Percentiles rank a stretch among this genome's conserved stretches.
Evolutionary conservation across 345 rosid species (phyloP).

Genomic region (Iberis pinnata): DNA sequence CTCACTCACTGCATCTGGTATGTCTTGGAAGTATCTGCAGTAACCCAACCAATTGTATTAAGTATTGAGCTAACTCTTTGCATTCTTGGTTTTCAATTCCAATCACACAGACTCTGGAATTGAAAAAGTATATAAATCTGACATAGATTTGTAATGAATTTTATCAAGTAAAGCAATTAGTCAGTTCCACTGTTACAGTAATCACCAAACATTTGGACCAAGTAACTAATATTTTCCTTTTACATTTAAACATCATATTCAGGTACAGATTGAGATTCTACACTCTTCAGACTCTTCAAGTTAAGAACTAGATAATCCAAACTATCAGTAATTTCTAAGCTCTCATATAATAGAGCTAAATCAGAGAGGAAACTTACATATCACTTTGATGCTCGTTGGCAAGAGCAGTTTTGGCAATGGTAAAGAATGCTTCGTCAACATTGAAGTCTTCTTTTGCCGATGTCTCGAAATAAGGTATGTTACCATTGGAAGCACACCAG

Average conservation of each 20-base stretch:
- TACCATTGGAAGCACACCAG: conserved; percentile 69
- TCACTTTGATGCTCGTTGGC: conserved; percentile 51
- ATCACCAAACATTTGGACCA: too few relatives aligned
- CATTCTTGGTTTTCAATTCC: too few relatives aligned
- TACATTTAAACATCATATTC: neutral
- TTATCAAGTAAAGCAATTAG: neutral
- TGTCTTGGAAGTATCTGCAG: conserved; percentile 60
- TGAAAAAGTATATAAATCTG: neutral
- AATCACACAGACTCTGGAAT: too few relatives aligned
- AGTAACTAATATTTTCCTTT: too few relatives aligned
- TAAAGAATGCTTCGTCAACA: conserved; percentile 70
- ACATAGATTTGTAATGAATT: neutral
- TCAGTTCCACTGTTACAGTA: too few relatives aligned
- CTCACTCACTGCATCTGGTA: conserved; percentile 59
- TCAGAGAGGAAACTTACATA: conserved; percentile 45
- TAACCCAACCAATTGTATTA: too few relatives aligned
- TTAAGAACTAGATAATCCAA: neutral
- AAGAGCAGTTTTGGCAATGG: conserved; percentile 56
- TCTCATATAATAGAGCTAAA: too few relatives aligned
- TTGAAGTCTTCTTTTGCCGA: conserved; percentile 73
- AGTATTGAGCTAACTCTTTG: too few relatives aligned
- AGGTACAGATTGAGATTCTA: conserved; percentile 5
- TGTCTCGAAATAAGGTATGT: conserved; percentile 78
- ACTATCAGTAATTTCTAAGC: too few relatives aligned
- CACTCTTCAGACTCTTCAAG: neutral